Conservation (phyloP, 1,139 yeast species). For the Fermentozyma sake region DNA sequence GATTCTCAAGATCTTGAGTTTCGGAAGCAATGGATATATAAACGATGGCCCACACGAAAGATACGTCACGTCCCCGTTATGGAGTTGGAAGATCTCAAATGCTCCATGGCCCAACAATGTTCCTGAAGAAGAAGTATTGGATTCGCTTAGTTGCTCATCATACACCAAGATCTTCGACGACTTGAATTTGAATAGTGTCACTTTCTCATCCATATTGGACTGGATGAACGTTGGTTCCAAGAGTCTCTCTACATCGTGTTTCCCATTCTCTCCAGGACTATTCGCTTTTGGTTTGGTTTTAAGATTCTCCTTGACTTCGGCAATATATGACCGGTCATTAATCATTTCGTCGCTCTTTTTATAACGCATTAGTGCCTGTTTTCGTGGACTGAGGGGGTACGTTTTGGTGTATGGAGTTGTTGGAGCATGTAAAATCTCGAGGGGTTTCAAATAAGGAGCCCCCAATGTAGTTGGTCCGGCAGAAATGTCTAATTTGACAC, state of each 20-base stretch:
- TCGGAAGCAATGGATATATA: conserved; percentile 64
- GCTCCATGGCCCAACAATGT: conserved; percentile 57
- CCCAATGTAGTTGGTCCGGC: no score
- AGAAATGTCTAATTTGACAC: no score
- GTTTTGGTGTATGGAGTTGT: no score
- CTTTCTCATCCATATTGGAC: conserved; percentile 30
- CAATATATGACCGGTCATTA: conserved; percentile 17
- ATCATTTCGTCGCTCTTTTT: conserved; percentile 28
- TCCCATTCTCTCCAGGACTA: conserved; percentile 2
- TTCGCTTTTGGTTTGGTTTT: conserved; percentile 8
- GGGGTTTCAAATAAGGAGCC: no score
- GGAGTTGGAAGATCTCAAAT: conserved; percentile 61
- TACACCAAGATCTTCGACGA: conserved; percentile 40
- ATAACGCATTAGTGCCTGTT: conserved; percentile 37
- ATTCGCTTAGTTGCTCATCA: conserved; percentile 27
- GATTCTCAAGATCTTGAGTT: conserved; percentile 52
- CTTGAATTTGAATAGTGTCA: conserved; percentile 32
- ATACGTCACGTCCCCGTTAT: conserved; percentile 60
- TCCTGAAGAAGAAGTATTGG: conserved; percentile 26
- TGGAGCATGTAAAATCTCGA: no score
- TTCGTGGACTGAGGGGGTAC: conserved; percentile 37
- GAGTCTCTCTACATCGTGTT: conserved; percentile 6
- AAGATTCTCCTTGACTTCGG: conserved; percentile 27
- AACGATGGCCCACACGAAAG: conserved; percentile 51
- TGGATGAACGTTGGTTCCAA: conserved; percentile 3